Evolutionary conservation across 306 rosid species (phyloP), one percentile per base, ranked within the genome.

Genomic region (Luffa aegyptiaca): DNA sequence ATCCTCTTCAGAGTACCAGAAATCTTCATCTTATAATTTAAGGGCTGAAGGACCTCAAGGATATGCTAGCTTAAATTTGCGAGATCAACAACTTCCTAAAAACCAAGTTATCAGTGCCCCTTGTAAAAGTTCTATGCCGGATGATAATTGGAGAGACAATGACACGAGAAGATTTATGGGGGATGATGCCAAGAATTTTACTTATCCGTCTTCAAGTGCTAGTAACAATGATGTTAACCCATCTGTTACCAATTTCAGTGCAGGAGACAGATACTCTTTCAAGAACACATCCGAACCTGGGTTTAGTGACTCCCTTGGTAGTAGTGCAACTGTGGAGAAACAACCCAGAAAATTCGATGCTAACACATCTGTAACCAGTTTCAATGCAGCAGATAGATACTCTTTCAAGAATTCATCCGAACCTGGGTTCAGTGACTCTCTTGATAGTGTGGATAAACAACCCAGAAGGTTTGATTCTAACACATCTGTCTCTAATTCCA

Each of bases 1-100:
- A 81, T 57, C 86, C 78, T 86, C 97, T 73, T 79, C 82, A 62
- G 93, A 83, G 81, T 84, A 85, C 13, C 89, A 35, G 51, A 76
- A 71, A 58, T 78, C 87, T 84, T 70, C 81, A 65, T 77, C 51
- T 61, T 63, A 77, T 12, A 64, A 31, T 61, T 80, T 78, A 81
- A 83, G 83, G 80, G 70, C 78, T 77, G 90, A 89, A 85, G 80
- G 79, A 51, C 84, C 86, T 81, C 86, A 57, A 80, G 80, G 55
- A 53, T 73, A 78, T 57, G 46, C 80, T 71, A 53, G 35, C 35
- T 61, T 75, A n/a, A 69, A 68, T 61, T 85, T 81, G 68, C 86
- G 80, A 37, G 84, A 70, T 78, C 85, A 79, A 65, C 88, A 75
- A 68, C 46, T 80, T 83, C 82, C 85, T 80, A 74, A 88, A 70